Evolutionary conservation across 176 grass and related monocot species (phyloP).

Genomic region (Typha latifolia): DNA sequence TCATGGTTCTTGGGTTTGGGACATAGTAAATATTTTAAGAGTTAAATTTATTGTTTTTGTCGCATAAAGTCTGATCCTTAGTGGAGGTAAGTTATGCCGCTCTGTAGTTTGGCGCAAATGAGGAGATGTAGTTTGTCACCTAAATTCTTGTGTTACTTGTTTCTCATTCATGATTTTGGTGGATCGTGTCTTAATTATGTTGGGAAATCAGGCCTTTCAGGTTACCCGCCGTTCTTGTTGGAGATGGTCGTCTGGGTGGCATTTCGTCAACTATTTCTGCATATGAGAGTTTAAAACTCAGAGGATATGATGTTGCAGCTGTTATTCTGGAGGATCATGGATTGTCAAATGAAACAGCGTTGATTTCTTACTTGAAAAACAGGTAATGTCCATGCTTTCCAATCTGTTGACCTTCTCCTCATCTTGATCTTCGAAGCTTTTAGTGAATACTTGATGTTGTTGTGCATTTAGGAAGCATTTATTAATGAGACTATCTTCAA

Average conservation of each 20-base stretch:
- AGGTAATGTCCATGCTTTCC: conserved; percentile 26
- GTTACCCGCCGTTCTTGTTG: conserved; percentile 81
- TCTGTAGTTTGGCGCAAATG: neutral
- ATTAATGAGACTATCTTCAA: too few species aligned
- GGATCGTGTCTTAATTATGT: conserved; percentile 17
- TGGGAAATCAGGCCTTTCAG: conserved; percentile 55
- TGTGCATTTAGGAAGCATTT: too few species aligned
- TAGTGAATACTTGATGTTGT: too few species aligned
- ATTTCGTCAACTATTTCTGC: conserved; percentile 92
- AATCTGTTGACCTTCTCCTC: neutral
- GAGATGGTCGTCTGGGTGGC: conserved; percentile 81
- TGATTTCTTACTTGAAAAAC: conserved; percentile 65
- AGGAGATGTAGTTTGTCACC: too few species aligned
- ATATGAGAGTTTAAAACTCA: conserved; percentile 67
- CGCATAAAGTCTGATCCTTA: too few species aligned
- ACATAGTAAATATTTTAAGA: too few species aligned
- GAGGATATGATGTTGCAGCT: conserved; percentile 85
- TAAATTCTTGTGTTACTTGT: neutral
- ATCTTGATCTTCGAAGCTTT: neutral
- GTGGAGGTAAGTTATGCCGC: neutral
- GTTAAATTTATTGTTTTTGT: too few species aligned
- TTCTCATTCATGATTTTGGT: neutral
- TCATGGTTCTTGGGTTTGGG: too few species aligned
- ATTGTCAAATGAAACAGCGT: conserved; percentile 54
- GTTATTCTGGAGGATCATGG: conserved; percentile 71